Conservation (phyloP, 192 early-diverging fungal genomes). For the Coemansia javaensis region DNA sequence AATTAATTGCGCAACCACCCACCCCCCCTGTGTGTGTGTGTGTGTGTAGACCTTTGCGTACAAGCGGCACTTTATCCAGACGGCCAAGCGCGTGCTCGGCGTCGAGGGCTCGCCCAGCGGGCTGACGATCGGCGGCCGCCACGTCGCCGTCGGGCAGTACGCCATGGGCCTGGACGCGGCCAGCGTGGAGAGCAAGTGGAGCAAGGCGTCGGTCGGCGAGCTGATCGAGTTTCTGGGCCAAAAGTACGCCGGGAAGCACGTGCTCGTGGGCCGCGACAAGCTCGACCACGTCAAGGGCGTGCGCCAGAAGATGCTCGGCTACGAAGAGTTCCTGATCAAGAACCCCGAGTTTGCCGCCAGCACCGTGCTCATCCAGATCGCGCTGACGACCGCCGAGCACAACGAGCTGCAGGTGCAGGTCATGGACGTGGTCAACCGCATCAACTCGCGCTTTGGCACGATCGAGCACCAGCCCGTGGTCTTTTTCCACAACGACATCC, state of each 20-base stretch:
- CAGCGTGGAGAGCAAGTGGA: constrained; percentile 64
- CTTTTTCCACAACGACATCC: constrained; percentile 86
- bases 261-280: constrained; percentile 94
- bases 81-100: constrained; percentile 82
- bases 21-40: too few species aligned
- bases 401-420: constrained; percentile 86
- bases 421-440: constrained; percentile 83
- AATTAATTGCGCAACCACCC: too few species aligned
- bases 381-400: constrained; percentile 83
- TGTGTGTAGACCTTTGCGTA: constrained; percentile 82
- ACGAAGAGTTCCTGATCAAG: constrained; percentile 79
- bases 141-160: constrained; percentile 85
- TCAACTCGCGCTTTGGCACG: constrained; percentile 88
- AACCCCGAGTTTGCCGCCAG: constrained; percentile 91
- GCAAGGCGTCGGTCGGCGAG: constrained; percentile 65
- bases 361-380: constrained; percentile 92
- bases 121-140: constrained; percentile 72
- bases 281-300: constrained; percentile 95
- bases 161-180: constrained; percentile 91
- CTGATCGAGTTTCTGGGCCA: constrained; percentile 75
- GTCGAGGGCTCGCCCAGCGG: constrained; percentile 83
- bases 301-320: constrained; percentile 88
- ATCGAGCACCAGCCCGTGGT: constrained; percentile 89
- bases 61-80: constrained; percentile 84
- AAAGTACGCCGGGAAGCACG: constrained; percentile 86